Evolutionary conservation across 345 rosid species (phyloP).

Genomic region (Eucalyptus cladocalyx): DNA sequence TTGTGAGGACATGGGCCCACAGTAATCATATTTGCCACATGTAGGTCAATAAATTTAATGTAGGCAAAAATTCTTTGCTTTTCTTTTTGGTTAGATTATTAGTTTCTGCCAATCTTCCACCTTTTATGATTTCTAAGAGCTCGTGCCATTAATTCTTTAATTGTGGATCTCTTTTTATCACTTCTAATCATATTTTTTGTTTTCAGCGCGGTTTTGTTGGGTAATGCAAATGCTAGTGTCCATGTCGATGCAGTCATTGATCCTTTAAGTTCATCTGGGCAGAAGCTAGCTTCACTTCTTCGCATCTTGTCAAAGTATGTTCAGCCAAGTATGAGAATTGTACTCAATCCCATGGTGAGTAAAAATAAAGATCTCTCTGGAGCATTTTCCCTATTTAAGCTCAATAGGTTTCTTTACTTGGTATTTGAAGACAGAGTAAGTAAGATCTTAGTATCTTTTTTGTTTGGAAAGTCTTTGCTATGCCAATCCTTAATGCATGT

Average conservation of each 20-base stretch:
- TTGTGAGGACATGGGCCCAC: not conserved
- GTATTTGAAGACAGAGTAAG: not conserved
- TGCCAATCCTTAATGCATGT: not conserved
- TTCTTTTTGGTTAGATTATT: not conserved
- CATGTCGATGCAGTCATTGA: constrained; percentile 95
- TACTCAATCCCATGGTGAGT: constrained; percentile 94
- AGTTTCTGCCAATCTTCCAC: not conserved
- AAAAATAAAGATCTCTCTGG: not conserved
- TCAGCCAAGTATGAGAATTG: constrained; percentile 90
- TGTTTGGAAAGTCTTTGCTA: not conserved
- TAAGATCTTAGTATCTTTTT: not conserved
- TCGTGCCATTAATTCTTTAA: not conserved
- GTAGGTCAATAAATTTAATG: not conserved
- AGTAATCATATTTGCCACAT: not conserved
- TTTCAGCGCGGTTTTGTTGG: constrained; percentile 75
- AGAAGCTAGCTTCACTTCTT: constrained; percentile 85
- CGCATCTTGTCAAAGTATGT: constrained; percentile 53
- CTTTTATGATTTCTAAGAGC: not conserved
- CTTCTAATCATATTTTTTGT: not conserved
- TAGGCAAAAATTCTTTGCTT: not conserved
- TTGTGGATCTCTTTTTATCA: not conserved
- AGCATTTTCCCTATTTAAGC: not conserved
- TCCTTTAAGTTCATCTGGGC: constrained; percentile 90
- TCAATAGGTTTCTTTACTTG: not conserved
- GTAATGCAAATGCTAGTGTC: constrained; percentile 62